These are phyloP conservation scores for Neurospora sp. DNA, from an alignment of 495 filamentous ascomycete species.

Conservation along the genomic window DNA sequence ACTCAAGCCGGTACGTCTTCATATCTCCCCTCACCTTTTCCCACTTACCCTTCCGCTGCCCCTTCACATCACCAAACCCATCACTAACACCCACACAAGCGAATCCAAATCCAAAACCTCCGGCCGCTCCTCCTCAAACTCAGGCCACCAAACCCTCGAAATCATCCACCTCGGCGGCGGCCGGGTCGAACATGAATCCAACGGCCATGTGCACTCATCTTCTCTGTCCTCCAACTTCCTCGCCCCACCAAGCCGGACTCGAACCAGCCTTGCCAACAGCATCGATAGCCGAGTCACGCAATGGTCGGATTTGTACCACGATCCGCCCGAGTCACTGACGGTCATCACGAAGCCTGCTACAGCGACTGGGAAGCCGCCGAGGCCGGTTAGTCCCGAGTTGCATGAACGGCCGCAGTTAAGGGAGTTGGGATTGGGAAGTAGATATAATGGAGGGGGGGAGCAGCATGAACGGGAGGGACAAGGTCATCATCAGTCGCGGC, in stretches of 20 bases:
- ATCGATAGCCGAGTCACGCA: constrained; percentile 22
- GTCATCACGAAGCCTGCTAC: not conserved
- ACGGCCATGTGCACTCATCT: not conserved
- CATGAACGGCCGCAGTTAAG: not conserved
- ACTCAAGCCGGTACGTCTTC: constrained; percentile 11
- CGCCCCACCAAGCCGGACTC: not conserved
- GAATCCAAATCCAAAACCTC: not conserved
- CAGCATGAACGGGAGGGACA: not conserved
- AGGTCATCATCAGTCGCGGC: not conserved
- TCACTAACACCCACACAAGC: not conserved
- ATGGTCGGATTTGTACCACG: constrained; percentile 22
- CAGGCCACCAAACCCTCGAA: constrained; percentile 4
- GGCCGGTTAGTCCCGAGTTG: not conserved
- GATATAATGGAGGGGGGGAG: not conserved
- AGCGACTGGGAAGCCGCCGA: not conserved
- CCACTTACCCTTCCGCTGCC: not conserved
- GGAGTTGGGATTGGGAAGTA: not conserved
- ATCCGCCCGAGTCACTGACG: not conserved
- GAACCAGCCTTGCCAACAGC: constrained; percentile 5
- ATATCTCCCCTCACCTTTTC: not conserved
- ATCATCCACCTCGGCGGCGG: constrained; percentile 26
- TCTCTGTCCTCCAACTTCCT: constrained; percentile 1
- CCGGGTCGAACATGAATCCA: constrained; percentile 7
- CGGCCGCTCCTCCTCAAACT: not conserved
- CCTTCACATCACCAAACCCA: not conserved